Percentiles rank a stretch among this genome's conserved stretches.
Evolutionary conservation across 371 early-diverging fungal species (phyloP).

Genomic region (Actinomortierella ambigua): DNA sequence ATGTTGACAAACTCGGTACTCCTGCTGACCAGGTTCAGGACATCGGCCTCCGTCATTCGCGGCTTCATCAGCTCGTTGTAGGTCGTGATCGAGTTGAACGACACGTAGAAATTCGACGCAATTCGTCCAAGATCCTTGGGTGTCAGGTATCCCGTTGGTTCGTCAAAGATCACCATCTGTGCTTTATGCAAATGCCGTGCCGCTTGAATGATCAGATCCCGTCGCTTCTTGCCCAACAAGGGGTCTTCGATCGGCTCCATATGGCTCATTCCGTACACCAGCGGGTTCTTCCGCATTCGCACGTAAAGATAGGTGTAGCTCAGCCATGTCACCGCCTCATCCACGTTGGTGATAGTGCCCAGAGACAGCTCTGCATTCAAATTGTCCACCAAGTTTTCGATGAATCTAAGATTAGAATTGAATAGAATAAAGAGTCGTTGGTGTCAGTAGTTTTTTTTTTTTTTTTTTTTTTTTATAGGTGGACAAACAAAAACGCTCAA

Average conservation of each 20-base stretch:
- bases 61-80: constrained; percentile 95
- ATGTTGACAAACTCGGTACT: constrained; percentile 95
- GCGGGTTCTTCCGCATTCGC: constrained; percentile 91
- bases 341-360: constrained; percentile 87
- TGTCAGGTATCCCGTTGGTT: constrained; percentile 85
- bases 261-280: constrained; percentile 87
- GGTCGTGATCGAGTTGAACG: constrained; percentile 87
- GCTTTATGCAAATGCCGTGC: constrained; percentile 85
- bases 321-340: constrained; percentile 97
- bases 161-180: constrained; percentile 92
- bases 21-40: constrained; percentile 89
- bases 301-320: constrained; percentile 97
- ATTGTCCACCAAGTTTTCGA: constrained; percentile 78
- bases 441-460: too few relatives aligned
- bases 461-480: too few relatives aligned
- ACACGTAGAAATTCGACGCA: constrained; percentile 95
- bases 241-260: constrained; percentile 70
- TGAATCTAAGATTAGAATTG: too few relatives aligned
- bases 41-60: constrained; percentile 89
- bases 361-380: constrained; percentile 98
- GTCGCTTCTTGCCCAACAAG: constrained; percentile 83
- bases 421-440: too few relatives aligned
- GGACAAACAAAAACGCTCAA: too few relatives aligned
- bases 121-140: constrained; percentile 95
- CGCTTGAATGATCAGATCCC: constrained; percentile 90